phyloP scores from a whole-genome alignment of 306 rosid genomes.

The Quillaja saponaria region DNA sequence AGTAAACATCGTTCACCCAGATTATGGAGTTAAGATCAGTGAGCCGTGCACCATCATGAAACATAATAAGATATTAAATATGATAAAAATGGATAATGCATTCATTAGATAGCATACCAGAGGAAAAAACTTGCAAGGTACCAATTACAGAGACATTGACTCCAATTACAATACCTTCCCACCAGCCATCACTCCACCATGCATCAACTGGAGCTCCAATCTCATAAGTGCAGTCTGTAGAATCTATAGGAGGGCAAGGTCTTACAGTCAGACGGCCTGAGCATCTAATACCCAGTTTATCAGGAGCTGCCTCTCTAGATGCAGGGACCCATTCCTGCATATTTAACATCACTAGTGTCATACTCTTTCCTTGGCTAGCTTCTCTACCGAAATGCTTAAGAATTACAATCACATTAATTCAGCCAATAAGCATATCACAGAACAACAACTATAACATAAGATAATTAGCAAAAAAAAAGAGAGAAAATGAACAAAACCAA shows the following conservation, averaged over 20 bases:
- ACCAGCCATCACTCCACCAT: slow-evolving; percentile 87
- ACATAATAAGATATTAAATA: neutral
- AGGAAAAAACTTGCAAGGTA: slow-evolving; percentile 58
- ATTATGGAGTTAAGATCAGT: slow-evolving; percentile 15
- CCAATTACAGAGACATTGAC: slow-evolving; percentile 42
- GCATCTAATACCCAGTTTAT: slow-evolving; percentile 68
- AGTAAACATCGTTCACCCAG: slow-evolving; percentile 26
- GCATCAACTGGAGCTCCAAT: slow-evolving; percentile 77
- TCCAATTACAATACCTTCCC: slow-evolving; percentile 77
- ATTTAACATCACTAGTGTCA: slow-evolving; percentile 20
- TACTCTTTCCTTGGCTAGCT: slow-evolving; percentile 22
- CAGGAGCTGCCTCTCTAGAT: slow-evolving; percentile 62
- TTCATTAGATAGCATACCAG: slow-evolving; percentile 48
- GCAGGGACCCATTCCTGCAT: slow-evolving; percentile 85
- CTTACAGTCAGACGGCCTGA: slow-evolving; percentile 69
- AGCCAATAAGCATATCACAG: neutral
- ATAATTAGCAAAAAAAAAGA: too few species aligned
- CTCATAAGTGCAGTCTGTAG: slow-evolving; percentile 34
- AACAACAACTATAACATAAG: too few species aligned
- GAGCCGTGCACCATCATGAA: slow-evolving; percentile 17
- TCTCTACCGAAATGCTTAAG: slow-evolving; percentile 16
- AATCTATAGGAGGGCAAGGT: slow-evolving; percentile 52
- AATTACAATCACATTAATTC: neutral
- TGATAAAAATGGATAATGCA: neutral
- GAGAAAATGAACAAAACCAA: neutral